Evolutionary conservation across 352 stramenopile genomes (phyloP).

Genomic region (Globisporangium orthogonon): DNA sequence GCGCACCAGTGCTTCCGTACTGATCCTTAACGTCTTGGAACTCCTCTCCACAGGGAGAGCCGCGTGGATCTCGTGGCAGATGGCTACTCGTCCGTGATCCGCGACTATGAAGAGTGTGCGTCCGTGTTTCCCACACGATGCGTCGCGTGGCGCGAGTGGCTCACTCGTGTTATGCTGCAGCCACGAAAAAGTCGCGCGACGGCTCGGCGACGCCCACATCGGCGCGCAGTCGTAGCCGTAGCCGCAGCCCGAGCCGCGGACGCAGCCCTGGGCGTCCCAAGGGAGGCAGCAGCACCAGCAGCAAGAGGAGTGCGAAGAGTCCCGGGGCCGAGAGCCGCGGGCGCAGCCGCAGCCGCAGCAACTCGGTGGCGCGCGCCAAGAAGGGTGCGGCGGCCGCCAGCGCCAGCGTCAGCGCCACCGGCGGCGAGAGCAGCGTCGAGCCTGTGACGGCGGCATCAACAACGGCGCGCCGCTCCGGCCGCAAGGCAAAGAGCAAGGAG

Average conservation of each 20-base stretch:
- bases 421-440: constrained; percentile 4
- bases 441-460: neutral
- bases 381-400: constrained; percentile 16
- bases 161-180: constrained; percentile 10
- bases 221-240: constrained; percentile 27
- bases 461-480: neutral
- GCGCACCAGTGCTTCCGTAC: no score
- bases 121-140: neutral
- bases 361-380: constrained; percentile 30
- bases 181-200: constrained; percentile 47
- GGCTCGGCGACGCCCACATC: constrained; percentile 17
- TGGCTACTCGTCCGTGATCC: constrained; percentile 66
- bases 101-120: constrained; percentile 59
- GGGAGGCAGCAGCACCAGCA: constrained; percentile 16
- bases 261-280: constrained; percentile 26
- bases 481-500: constrained; percentile 3
- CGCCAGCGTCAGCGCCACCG: neutral
- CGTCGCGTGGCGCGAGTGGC: neutral
- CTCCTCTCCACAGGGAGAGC: constrained; percentile 48
- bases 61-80: constrained; percentile 76
- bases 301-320: constrained; percentile 17
- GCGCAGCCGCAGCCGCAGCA: constrained; percentile 60
- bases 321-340: constrained; percentile 21
- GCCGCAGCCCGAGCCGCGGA: constrained; percentile 39
- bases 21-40: no score